Evolutionary conservation across 768 basidiomycete species (phyloP), one percentile per base, ranked within the genome.

Genomic region (Leccinum uliginosum): DNA sequence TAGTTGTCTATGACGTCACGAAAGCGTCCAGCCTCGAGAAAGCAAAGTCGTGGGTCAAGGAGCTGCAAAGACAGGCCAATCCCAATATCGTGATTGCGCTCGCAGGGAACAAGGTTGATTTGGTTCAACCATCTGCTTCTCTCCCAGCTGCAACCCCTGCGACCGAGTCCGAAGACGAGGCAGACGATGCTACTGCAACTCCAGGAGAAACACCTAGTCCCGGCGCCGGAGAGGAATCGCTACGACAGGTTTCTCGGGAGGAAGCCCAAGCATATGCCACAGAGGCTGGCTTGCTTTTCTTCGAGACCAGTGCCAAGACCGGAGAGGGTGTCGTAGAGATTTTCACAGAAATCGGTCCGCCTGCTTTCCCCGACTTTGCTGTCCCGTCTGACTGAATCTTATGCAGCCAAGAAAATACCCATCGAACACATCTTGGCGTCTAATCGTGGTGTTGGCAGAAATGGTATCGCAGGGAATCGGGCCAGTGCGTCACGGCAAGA

Each of bases 11-110:
- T 73, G 97, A 98, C 71, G 86, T 98, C 55, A 98, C 96, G 50
- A 97, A 98, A 74, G 90, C 92, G 46, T 83, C 89, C 56, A 96
- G 93, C 67, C 80, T 99, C 57, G 96, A 98, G 73, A 98, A 98
- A 73, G 97, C 97, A 54, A 98, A 98, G 78, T 93, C 95, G 29
- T 99, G 97, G 97, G 94, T 99, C 57, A 98, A 97, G 77, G 97
- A 99, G 74, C 81, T 99, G 23, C 97, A 99, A 71, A 85, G 97
- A 62, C 97, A 99, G 70, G 97, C 97, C 23, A 97, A 98, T 71
- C 95, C 96, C 34, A 98, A 98, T 72, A 98, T 98, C 68, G 95
- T 99, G 70, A 98, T 99, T 66, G 95, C 96, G 6, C 85, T 99
- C 51, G 93, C 93, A 11, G 97, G 97, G 29, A 99, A 99, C 82